A percentile compares a stretch with the other conserved stretches of the same genome.
Evolutionary conservation across 202 grass and related monocot genomes (phyloP).

Genomic region (Musa balbisiana): DNA sequence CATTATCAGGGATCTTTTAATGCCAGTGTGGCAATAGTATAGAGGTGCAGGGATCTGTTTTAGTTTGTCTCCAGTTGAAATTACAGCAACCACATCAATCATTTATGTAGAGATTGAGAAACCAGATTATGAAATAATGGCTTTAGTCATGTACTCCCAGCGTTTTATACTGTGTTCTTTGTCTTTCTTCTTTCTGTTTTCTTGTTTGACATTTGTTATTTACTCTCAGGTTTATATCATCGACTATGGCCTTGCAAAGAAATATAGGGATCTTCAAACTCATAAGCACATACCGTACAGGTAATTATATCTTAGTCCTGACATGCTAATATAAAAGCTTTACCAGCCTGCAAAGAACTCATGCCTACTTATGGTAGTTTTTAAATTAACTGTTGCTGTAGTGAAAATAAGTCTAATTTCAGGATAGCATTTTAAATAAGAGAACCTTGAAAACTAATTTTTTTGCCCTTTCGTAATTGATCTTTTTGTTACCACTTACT

Average conservation of each 20-base stretch:
- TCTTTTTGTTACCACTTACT: neutral
- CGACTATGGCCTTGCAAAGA: neutral
- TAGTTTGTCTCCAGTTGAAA: too few relatives aligned
- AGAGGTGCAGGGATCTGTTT: too few relatives aligned
- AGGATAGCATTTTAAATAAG: neutral
- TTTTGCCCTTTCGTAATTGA: neutral
- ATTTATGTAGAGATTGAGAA: too few relatives aligned
- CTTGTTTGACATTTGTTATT: neutral
- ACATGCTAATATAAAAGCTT: neutral
- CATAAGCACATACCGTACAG: neutral
- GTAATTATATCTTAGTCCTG: neutral
- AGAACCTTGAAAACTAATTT: neutral
- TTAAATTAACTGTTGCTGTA: too few relatives aligned
- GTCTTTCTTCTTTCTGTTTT: neutral
- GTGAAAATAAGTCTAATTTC: too few relatives aligned
- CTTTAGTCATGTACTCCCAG: neutral
- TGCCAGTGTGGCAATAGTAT: too few relatives aligned
- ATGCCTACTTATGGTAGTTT: too few relatives aligned
- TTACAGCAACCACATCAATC: too few relatives aligned
- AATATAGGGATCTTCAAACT: neutral
- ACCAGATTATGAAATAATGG: neutral
- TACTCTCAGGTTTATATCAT: neutral
- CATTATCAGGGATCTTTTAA: too few relatives aligned
- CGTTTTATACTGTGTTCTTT: neutral
- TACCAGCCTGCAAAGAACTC: too few relatives aligned